These are phyloP conservation scores for Sugiyamaella smithiae DNA, from an alignment of 805 yeast genomes.

Conservation along the genomic window DNA sequence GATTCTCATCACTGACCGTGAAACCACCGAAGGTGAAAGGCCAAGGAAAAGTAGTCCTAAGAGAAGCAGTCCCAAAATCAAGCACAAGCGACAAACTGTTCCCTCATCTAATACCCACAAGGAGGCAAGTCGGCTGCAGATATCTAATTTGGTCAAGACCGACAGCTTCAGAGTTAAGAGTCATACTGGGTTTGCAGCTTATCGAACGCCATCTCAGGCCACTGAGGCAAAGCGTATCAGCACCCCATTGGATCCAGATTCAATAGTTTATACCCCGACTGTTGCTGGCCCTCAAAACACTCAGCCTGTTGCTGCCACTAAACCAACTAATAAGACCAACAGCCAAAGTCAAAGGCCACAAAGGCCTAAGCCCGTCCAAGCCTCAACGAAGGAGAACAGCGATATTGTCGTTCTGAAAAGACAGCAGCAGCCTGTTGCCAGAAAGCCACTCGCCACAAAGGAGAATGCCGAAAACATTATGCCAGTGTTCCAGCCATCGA, in stretches of 20 bases:
- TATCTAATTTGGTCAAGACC: conserved; percentile 24
- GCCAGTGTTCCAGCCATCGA: background rate
- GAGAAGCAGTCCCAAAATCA: background rate
- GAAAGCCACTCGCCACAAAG: conserved; percentile 17
- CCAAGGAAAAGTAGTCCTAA: background rate
- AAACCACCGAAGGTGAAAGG: background rate
- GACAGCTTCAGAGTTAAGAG: conserved; percentile 22
- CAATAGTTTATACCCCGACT: conserved; percentile 2
- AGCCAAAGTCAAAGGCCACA: conserved; percentile 4
- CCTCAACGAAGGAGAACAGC: background rate
- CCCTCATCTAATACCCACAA: background rate
- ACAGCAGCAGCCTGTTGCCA: background rate
- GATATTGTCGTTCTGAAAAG: background rate
- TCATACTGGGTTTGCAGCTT: conserved; percentile 15
- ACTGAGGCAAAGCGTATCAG: background rate
- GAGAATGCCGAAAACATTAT: conserved; percentile 8
- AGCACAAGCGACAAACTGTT: background rate
- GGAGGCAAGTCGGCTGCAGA: conserved; percentile 21
- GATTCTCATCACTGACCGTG: background rate
- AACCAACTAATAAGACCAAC: background rate
- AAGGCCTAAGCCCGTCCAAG: background rate
- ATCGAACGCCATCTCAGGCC: conserved; percentile 9
- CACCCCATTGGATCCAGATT: background rate
- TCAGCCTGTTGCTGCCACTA: background rate
- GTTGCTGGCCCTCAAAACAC: background rate